Percentiles rank a stretch among this genome's conserved stretches.
Evolutionary conservation across 345 rosid genomes (phyloP).

Genomic region (Psidium friedrichsthalianum): DNA sequence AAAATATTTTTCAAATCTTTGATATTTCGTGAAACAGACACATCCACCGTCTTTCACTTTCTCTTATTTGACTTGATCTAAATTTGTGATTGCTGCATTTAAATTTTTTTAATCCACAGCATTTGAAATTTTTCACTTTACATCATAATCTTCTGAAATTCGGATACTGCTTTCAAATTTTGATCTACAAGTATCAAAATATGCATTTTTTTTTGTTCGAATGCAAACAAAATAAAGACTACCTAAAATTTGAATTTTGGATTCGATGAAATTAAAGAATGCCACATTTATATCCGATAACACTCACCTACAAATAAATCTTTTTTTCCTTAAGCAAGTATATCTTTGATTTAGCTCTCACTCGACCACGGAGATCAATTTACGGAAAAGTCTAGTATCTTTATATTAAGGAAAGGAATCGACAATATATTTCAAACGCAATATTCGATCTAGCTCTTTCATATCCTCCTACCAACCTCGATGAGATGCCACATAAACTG

Average conservation of each 20-base stretch:
- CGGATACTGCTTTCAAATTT: accelerated
- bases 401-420: background rate
- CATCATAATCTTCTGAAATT: accelerated
- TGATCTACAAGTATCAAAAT: background rate
- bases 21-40: too few relatives aligned
- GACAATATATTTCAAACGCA: background rate
- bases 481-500: background rate
- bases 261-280: background rate
- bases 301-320: accelerated
- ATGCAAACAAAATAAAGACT: accelerated
- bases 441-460: background rate
- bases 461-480: background rate
- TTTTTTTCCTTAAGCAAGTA: background rate
- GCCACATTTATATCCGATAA: background rate
- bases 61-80: background rate
- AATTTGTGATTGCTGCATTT: background rate
- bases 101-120: background rate
- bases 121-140: background rate
- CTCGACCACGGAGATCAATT: background rate
- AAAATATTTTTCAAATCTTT: too few relatives aligned
- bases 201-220: background rate
- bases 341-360: background rate
- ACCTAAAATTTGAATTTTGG: accelerated
- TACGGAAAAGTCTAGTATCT: background rate
- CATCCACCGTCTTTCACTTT: background rate